Conservation (phyloP, 345 rosid genomes). For the Combretum micranthum region DNA sequence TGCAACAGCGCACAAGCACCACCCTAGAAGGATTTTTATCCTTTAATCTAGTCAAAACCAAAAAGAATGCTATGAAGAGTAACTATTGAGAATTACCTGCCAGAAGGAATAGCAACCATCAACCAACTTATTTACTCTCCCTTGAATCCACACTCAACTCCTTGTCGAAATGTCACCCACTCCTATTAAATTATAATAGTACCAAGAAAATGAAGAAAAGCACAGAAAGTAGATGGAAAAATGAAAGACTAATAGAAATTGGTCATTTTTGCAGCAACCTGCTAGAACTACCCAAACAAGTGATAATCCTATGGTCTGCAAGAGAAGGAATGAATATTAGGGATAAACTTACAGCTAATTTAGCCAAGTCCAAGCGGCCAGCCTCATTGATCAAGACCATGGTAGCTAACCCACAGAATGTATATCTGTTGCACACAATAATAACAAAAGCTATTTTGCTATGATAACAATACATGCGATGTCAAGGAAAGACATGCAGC, state of each 20-base stretch:
- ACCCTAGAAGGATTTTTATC: slow-evolving; percentile 41
- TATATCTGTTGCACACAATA: slow-evolving; percentile 51
- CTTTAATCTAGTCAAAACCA: slow-evolving; percentile 5
- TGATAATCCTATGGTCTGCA: not conserved
- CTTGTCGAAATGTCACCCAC: slow-evolving; percentile 91
- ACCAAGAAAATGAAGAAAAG: not conserved
- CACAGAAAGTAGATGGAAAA: not conserved
- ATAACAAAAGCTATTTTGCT: slow-evolving; percentile 6
- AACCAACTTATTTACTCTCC: slow-evolving; percentile 91
- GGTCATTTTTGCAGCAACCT: not conserved
- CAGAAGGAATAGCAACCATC: slow-evolving; percentile 99
- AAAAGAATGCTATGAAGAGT: slow-evolving; percentile 5
- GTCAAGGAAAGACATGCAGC: not conserved
- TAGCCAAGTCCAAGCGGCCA: slow-evolving; percentile 56
- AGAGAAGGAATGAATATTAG: not conserved
- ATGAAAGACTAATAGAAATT: not conserved
- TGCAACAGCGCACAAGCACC: slow-evolving; percentile 65
- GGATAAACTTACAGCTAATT: slow-evolving; percentile 51
- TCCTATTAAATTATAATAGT: slow-evolving; percentile 26
- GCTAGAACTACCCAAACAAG: not conserved
- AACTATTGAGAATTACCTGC: slow-evolving; percentile 56
- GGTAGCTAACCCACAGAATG: slow-evolving; percentile 92
- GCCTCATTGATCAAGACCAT: slow-evolving; percentile 82
- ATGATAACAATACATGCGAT: not conserved
- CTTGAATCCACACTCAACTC: slow-evolving; percentile 95